Percentiles rank a stretch among this genome's conserved stretches.
Conservation (phyloP, 2,329 filamentous ascomycete species). For the Ciborinia camelliae region DNA sequence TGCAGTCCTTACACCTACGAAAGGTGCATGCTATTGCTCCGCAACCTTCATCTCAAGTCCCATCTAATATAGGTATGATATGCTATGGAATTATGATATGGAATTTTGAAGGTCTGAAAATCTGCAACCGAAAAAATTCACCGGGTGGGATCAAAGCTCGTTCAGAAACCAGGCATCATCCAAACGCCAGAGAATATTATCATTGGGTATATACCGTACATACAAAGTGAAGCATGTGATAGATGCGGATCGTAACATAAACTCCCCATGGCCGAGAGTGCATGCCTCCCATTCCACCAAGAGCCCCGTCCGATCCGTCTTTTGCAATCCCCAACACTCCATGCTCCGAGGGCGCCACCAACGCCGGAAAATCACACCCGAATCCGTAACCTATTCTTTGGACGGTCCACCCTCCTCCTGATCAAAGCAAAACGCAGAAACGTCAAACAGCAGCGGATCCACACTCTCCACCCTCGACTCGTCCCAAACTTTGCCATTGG, state of each 20-base stretch:
- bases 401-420: constrained; percentile 27
- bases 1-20: not conserved
- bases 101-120: not conserved
- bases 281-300: not conserved
- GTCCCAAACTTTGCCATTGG: constrained; percentile 26
- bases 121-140: not conserved
- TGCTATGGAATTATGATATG: too few species aligned
- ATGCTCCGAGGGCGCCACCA: constrained; percentile 3
- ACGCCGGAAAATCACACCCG: constrained; percentile 8
- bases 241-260: constrained; percentile 3
- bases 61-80: not conserved
- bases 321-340: constrained; percentile 2
- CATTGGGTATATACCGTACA: constrained; percentile 13
- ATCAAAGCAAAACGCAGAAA: constrained; percentile 36
- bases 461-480: constrained; percentile 30
- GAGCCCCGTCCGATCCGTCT: constrained; percentile 4
- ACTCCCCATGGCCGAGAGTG: not conserved
- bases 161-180: not conserved
- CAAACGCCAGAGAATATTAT: constrained; percentile 4
- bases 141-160: not conserved
- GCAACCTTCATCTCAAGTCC: not conserved
- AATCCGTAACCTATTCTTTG: constrained; percentile 13
- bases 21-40: not conserved
- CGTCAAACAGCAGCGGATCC: constrained; percentile 36
- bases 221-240: not conserved